Evolutionary conservation across 441 rosid genomes (phyloP), one percentile per base, ranked within the genome.

Genomic region (Daphne laureola): DNA sequence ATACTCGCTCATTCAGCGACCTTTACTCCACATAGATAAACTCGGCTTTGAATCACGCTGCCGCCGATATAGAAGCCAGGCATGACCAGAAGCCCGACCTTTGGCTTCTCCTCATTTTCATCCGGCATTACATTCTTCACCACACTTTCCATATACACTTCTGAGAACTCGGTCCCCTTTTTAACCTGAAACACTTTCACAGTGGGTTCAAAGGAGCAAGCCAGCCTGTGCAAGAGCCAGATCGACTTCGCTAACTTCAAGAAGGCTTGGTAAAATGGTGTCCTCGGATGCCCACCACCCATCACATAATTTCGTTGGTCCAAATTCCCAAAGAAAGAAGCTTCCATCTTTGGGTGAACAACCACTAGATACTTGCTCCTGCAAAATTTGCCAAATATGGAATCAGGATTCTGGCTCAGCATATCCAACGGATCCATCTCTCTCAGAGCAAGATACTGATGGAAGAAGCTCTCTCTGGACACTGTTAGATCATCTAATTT

Each of bases 311-410:
- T 89, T 60, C 87, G 73, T 68, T 93, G 97, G 70, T 89, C 97
- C 48, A 83, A 67, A 46, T 90, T 85, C 31, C 97, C 98, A 43
- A 93, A 93, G 84, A 90, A 87, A 0, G 98, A 93, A 57, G 90
- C 92, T 65, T 93, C 98, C 96, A 93, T 87, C 78, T 90, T 93
- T 8, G 90, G 90, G 43, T 89, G 98, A 64, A 93, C 80, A 41
- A 93, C 90, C 60, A 62, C 64, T 46, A 83, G 68, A 70, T 81
- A 89, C 76, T 84, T 92, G 78, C 69, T 80, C 72, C 68, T 67
- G 76, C 97, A 87, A 61, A 93, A 93, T 65, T 66, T 73, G 36
- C 96, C 96, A 26, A 87, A 90, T 45, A 51, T 58, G 41, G 95
- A 87, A 72, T 90, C 96, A 12, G 95, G 90, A 62, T 78, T 87